phyloP scores from a whole-genome alignment of 257 asterid species.

The Osmanthus fragrans region DNA sequence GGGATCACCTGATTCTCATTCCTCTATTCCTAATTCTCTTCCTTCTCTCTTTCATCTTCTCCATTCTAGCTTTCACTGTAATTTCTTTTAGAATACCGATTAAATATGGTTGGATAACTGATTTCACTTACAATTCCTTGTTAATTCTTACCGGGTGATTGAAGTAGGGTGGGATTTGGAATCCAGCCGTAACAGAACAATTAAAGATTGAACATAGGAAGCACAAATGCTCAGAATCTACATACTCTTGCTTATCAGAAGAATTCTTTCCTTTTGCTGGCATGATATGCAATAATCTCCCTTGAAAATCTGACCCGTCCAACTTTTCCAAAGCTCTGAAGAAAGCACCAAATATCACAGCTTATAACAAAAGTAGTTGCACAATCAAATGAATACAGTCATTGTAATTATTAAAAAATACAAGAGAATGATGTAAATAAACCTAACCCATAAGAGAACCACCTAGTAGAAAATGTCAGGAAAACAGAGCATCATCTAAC shows the following conservation, averaged over 20 bases:
- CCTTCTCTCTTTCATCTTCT: too few species aligned
- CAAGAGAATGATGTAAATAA: background rate
- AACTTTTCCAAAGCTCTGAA: slow-evolving; percentile 80
- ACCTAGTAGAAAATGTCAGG: background rate
- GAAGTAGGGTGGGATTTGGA: too few species aligned
- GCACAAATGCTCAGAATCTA: background rate
- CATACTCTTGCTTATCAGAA: slow-evolving; percentile 56
- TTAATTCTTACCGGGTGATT: too few species aligned
- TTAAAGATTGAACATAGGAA: background rate
- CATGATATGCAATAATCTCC: slow-evolving; percentile 88
- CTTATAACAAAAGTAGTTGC: background rate
- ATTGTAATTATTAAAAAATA: background rate
- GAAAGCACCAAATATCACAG: slow-evolving; percentile 2
- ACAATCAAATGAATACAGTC: background rate
- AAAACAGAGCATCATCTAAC: background rate
- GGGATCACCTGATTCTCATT: too few species aligned
- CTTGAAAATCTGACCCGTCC: slow-evolving; percentile 84
- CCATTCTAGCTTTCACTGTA: too few species aligned
- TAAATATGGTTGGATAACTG: too few species aligned
- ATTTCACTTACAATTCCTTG: too few species aligned
- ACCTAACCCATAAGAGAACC: background rate
- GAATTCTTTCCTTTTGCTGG: slow-evolving; percentile 64
- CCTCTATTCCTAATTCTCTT: too few species aligned
- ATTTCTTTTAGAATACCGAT: too few species aligned
- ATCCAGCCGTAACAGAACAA: background rate